Conservation (phyloP, 1,139 yeast genomes). For the Zygotorulaspora mrakii region DNA sequence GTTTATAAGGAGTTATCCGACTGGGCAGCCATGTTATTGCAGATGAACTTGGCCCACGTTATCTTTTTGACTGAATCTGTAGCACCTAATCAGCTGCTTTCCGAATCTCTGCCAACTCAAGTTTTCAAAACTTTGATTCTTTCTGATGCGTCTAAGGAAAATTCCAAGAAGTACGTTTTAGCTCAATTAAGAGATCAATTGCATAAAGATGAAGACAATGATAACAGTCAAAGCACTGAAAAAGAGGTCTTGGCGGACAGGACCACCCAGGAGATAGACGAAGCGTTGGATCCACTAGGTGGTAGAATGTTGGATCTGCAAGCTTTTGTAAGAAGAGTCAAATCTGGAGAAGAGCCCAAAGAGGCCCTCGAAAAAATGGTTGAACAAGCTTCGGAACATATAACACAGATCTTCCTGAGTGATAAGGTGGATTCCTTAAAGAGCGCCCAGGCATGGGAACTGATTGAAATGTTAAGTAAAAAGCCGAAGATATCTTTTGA, state of each 20-base stretch:
- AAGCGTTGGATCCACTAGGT: conserved; percentile 71
- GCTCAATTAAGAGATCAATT: conserved; percentile 47
- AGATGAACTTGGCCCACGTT: conserved; percentile 83
- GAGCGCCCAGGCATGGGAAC: conserved; percentile 83
- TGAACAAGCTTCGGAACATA: conserved; percentile 79
- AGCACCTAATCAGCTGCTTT: conserved; percentile 64
- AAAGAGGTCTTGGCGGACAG: conserved; percentile 21
- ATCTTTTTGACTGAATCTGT: conserved; percentile 82
- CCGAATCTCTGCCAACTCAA: conserved; percentile 76
- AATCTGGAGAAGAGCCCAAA: conserved; percentile 77
- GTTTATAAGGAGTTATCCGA: conserved; percentile 76
- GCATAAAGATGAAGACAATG: conserved; percentile 22
- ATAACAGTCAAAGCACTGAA: conserved; percentile 18
- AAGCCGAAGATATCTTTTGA: conserved; percentile 46
- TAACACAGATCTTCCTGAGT: conserved; percentile 72
- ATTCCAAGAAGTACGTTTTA: conserved; percentile 69
- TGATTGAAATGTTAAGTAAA: conserved; percentile 61
- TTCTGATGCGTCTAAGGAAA: conserved; percentile 73
- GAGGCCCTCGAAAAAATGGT: conserved; percentile 79
- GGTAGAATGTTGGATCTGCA: conserved; percentile 94
- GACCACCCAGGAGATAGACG: conserved; percentile 42
- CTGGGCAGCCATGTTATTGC: conserved; percentile 80
- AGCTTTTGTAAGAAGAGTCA: conserved; percentile 80
- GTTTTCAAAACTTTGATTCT: conserved; percentile 72
- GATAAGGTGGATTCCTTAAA: conserved; percentile 54